Base-by-base conservation (phyloP, 148 eudicot species). In the Euryodendron excelsum region DNA sequence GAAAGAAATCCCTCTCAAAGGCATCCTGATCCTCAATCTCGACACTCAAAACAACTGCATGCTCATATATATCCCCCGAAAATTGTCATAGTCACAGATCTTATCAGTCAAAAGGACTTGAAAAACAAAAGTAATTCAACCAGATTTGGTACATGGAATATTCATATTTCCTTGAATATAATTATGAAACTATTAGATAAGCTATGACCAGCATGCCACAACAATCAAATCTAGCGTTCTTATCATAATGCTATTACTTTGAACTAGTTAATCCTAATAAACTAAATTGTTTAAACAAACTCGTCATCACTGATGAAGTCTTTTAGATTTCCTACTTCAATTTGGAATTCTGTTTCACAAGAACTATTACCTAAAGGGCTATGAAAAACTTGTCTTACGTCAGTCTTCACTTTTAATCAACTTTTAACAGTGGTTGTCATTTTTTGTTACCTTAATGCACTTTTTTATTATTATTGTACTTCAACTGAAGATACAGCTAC, bases 11-110 rank as follows among this genome's bases (percentile, higher is more conserved):
- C 83, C 99, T 91, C 83, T 96, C 99, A 81, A 96, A 96, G 28
- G 97, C 94, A 69, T 93, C 98, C 75, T 91, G 94, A 77, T 96
- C 99, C 83, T 96, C 98, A 84, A 84, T 89, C 85, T 96, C 91
- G 82, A 96, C 98, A 78, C 94, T 90, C 77, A 93, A 78, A 74
- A 96, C 88, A 78, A 93, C 97, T 48, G 98, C 99, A 86, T 93
- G 98, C 86, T 96, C 99, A 77, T 87, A 96, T 56, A 96, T 90
- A 69, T 93, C 98, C 86, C 99, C 99, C 93, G 84, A 73, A 77
- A 31, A 59, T 75, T 36, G 66, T 45, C 64, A 20, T n/a, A 39
- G 10, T 53, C 27, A 60, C 18, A 44, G 20, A 39, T 14, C 64
- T 68, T 11, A 73, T 36, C 27, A 64, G 36, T 47, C n/a, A 28